Percentiles rank a stretch among this genome's conserved stretches.
These are phyloP conservation scores for Pinus taeda DNA, from an alignment of 75 land plant genomes.

Conservation along the genomic window DNA sequence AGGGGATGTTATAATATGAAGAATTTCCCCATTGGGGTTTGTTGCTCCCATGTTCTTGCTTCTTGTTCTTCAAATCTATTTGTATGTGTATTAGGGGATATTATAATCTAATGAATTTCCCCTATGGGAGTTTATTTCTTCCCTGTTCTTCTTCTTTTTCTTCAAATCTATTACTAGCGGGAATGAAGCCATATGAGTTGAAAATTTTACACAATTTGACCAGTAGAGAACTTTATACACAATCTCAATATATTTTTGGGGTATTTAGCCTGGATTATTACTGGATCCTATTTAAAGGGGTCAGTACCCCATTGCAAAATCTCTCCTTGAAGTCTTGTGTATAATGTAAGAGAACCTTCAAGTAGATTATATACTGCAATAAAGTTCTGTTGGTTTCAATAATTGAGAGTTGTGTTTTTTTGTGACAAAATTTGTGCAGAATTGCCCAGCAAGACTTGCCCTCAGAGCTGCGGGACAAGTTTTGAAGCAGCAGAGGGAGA, in stretches of 20 bases:
- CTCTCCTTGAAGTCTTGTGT: not conserved
- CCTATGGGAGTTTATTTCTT: no score
- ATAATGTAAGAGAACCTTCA: not conserved
- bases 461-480: constrained; percentile 45
- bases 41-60: no score
- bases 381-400: not conserved
- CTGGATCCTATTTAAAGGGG: not conserved
- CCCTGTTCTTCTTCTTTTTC: no score
- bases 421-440: not conserved
- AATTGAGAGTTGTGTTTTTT: not conserved
- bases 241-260: not conserved
- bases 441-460: constrained; percentile 35
- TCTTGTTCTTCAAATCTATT: no score
- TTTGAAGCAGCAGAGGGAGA: constrained; percentile 34
- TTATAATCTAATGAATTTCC: no score
- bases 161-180: no score
- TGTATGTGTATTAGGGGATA: no score
- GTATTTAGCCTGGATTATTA: not conserved
- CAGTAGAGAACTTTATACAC: not conserved
- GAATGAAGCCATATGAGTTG: not conserved
- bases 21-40: no score
- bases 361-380: not conserved
- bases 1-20: no score
- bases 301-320: not conserved
- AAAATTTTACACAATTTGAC: not conserved